A percentile compares a stretch with the other conserved stretches of the same genome.
Conservation (phyloP, 805 yeast genomes). For the Starmera quercuum region DNA sequence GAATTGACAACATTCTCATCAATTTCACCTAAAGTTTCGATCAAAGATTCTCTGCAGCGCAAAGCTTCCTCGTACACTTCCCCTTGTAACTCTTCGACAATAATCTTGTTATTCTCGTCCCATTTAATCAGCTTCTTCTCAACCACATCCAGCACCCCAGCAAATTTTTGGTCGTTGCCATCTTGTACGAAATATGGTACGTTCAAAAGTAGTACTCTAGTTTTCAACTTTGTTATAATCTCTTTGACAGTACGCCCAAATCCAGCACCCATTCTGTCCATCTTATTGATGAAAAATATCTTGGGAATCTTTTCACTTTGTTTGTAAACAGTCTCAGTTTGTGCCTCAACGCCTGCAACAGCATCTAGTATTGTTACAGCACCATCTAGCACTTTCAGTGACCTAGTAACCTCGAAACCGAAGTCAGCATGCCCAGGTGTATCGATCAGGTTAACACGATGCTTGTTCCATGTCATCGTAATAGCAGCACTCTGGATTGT, state of each 20-base stretch:
- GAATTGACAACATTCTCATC: constrained; percentile 75
- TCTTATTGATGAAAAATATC: constrained; percentile 79
- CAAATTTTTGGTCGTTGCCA: constrained; percentile 32
- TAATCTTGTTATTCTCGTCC: constrained; percentile 42
- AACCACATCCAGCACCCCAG: constrained; percentile 72
- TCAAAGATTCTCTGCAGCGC: constrained; percentile 61
- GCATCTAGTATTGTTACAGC: constrained; percentile 90
- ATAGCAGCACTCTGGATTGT: constrained; percentile 97
- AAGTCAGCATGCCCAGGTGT: constrained; percentile 99
- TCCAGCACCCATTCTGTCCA: constrained; percentile 97
- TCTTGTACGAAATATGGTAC: constrained; percentile 59
- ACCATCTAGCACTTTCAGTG: constrained; percentile 88
- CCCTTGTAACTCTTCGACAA: constrained; percentile 35
- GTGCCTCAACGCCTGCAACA: constrained; percentile 98
- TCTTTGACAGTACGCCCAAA: constrained; percentile 86
- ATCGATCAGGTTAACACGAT: constrained; percentile 80
- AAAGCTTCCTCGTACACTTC: constrained; percentile 38
- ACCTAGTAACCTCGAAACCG: constrained; percentile 86
- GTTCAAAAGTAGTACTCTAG: constrained; percentile 68
- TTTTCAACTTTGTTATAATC: constrained; percentile 64
- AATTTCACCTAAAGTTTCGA: constrained; percentile 78
- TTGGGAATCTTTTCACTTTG: constrained; percentile 77
- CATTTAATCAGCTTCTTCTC: constrained; percentile 48
- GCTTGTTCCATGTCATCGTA: constrained; percentile 75
- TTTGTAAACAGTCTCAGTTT: constrained; percentile 94